A percentile compares a stretch with the other conserved stretches of the same genome.
phyloP scores from a whole-genome alignment of 106 monocot genomes.

The Apostasia shenzhenica region DNA sequence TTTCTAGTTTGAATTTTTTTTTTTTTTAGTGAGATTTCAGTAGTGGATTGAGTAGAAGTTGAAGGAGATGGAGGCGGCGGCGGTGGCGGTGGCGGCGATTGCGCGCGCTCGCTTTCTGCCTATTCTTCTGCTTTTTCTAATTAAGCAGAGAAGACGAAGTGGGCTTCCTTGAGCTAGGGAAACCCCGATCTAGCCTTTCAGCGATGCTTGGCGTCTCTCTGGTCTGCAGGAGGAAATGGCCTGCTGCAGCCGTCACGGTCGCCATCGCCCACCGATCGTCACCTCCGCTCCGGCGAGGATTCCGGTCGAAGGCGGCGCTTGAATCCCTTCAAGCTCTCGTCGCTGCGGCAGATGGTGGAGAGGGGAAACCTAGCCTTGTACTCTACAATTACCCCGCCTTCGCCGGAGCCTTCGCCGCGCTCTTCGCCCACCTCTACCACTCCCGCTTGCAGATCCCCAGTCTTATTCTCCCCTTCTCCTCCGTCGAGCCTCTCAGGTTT shows the following conservation, averaged over 20 bases:
- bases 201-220: constrained; percentile 4
- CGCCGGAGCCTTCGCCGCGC: constrained; percentile 62
- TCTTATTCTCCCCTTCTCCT: constrained; percentile 73
- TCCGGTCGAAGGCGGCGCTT: constrained; percentile 42
- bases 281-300: constrained; percentile 6
- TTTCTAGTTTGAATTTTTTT: too few species aligned
- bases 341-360: neutral
- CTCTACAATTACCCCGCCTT: constrained; percentile 86
- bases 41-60: too few species aligned
- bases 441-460: constrained; percentile 33
- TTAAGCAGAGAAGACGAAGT: too few species aligned
- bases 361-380: constrained; percentile 15
- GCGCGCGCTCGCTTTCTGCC: too few species aligned
- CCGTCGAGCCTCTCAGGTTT: constrained; percentile 62
- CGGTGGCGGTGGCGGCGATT: too few species aligned
- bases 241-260: neutral
- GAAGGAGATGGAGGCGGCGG: too few species aligned
- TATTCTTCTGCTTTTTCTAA: too few species aligned
- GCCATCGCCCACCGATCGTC: neutral
- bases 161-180: neutral
- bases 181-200: neutral
- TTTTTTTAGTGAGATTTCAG: too few species aligned
- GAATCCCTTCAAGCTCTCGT: constrained; percentile 29
- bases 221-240: neutral
- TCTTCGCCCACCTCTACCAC: constrained; percentile 63